Percentiles rank a stretch among this genome's conserved stretches.
These are phyloP conservation scores for Colletotrichum endophyticum DNA, from an alignment of 2,329 filamentous ascomycete genomes.

Conservation along the genomic window DNA sequence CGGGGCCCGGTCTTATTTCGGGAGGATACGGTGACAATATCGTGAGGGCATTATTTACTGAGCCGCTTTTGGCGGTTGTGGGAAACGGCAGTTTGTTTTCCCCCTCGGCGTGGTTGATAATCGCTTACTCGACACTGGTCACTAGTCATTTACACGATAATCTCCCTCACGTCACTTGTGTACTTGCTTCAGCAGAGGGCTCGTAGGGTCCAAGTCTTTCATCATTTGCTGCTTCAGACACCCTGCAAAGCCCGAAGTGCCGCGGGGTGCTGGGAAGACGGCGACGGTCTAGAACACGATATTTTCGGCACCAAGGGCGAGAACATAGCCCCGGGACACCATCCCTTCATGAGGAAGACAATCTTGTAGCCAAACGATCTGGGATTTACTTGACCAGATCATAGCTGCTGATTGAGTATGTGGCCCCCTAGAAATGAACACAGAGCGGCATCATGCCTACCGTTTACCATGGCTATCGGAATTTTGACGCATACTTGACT, in stretches of 20 bases:
- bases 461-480: too few relatives aligned
- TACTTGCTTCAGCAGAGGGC: neutral
- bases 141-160: neutral
- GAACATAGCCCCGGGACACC: too few relatives aligned
- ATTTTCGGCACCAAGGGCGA: too few relatives aligned
- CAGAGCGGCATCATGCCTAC: too few relatives aligned
- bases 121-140: neutral
- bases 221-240: neutral
- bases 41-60: neutral
- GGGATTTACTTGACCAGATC: too few relatives aligned
- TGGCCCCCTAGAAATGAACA: too few relatives aligned
- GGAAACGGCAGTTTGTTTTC: neutral
- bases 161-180: neutral
- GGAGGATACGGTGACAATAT: neutral
- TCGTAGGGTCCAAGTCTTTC: neutral
- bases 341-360: too few relatives aligned
- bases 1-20: neutral
- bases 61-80: neutral
- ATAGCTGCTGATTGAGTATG: too few relatives aligned
- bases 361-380: too few relatives aligned
- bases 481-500: too few relatives aligned
- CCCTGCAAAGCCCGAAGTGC: neutral
- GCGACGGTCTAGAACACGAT: too few relatives aligned
- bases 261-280: neutral
- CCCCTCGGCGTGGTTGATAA: neutral